Conservation (phyloP, 2,329 filamentous ascomycete species). For the Sodiomyces alkalinus region DNA sequence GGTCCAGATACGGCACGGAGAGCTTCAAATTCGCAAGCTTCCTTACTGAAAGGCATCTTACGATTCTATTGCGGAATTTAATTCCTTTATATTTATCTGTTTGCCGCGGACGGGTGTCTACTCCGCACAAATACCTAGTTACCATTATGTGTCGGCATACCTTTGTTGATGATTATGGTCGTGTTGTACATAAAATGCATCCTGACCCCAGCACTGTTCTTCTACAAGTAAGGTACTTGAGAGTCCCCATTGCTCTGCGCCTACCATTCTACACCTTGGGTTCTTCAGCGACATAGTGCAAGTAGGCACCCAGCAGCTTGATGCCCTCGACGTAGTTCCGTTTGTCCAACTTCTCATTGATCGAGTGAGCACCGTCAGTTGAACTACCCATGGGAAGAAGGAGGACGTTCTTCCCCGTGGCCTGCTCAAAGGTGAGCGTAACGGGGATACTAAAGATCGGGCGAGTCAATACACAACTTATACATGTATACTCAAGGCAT, state of each 20-base stretch:
- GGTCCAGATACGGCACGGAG: no score
- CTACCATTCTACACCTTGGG: constrained; percentile 39
- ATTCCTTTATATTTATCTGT: no score
- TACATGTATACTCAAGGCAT: no score
- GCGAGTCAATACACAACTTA: neutral
- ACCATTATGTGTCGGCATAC: no score
- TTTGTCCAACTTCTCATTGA: constrained; percentile 97
- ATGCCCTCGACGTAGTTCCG: constrained; percentile 97
- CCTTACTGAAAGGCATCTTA: no score
- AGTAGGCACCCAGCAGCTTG: constrained; percentile 85
- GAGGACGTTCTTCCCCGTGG: constrained; percentile 93
- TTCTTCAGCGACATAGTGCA: constrained; percentile 94
- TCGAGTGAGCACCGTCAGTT: constrained; percentile 90
- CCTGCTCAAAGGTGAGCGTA: constrained; percentile 92
- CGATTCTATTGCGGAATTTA: no score
- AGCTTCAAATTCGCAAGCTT: no score
- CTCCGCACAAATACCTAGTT: no score
- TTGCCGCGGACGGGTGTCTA: no score
- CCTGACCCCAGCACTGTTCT: neutral
- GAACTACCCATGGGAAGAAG: constrained; percentile 94
- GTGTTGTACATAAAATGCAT: neutral
- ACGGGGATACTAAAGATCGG: constrained; percentile 61
- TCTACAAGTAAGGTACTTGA: no score
- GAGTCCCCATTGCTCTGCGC: no score
- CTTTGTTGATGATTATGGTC: no score